Evolutionary conservation across 169 alveolate species (phyloP).

Genomic region (Plasmodium gonderi): DNA sequence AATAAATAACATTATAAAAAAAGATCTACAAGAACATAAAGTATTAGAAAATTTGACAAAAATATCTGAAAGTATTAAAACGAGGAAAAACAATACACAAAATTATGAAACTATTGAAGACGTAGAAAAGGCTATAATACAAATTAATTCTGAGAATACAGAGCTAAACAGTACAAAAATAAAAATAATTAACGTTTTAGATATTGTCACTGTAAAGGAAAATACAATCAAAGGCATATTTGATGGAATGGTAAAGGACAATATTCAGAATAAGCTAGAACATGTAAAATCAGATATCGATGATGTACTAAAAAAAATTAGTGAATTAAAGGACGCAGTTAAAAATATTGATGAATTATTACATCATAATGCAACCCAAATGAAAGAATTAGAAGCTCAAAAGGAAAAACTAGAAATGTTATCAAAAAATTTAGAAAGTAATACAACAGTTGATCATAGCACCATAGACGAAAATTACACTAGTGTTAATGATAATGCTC

Average conservation of each 20-base stretch:
- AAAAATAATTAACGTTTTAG: background rate
- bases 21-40: no score
- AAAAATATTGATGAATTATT: background rate
- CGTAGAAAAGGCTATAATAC: background rate
- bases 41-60: background rate
- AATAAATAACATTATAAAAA: background rate
- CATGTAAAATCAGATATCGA: background rate
- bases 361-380: background rate
- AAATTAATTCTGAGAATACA: background rate
- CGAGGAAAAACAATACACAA: background rate
- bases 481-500: no score
- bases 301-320: background rate
- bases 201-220: background rate
- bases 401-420: background rate
- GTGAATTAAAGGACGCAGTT: background rate
- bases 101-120: background rate
- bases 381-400: background rate
- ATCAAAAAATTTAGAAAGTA: background rate
- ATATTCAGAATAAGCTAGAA: background rate
- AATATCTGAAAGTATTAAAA: background rate
- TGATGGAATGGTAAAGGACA: background rate
- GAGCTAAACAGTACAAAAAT: background rate
- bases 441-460: no score
- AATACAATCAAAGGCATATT: background rate
- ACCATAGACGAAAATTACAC: no score